Base-by-base conservation (phyloP, 306 rosid genomes). In the Arachis stenosperma region DNA sequence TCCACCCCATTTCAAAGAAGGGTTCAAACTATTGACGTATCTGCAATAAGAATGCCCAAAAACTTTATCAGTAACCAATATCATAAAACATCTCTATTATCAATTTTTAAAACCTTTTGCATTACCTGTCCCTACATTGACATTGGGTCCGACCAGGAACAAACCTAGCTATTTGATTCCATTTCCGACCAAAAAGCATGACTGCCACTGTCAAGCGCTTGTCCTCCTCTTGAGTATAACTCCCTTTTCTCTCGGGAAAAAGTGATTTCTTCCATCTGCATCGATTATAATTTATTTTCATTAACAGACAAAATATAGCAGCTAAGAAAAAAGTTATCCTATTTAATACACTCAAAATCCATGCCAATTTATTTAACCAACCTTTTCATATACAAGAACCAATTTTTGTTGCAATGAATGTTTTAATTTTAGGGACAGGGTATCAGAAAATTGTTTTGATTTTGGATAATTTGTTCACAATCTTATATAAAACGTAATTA, bases 101-200 rank as follows among this genome's bases (percentile, higher is more conserved):
- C 39, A 68, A 43, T 13, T 10, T 2, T 33, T 63, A 1, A 11
- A 60, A 57, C 14, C 58, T 17, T 46, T 60, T 40, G 61, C 53
- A 27, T 46, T 86, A 94, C 99, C 99, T 94, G 79, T 94, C 99
- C 83, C 99, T 86, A 69, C 97, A 89, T 81, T 94, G 99, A 80
- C 90, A 85, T 81, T 91, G 96, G 70, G 83, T 91, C 70, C 99
- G 89, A 53, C 99, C 96, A 39, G 92, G 95, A 67, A 94, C 86
- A 81, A 78, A 94, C 54, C 87, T 89, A 58, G 99, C 96, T 78
- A 83, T 87, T 79, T 85, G 90, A 75, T 83, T 87, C 99, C 97
- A 94, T 85, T 81, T 94, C 71, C 90, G 86, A 61, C 95, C 99
- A 87, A 91, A 89, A 77, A 94, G 91, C 85, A 84, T 78, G 75